Percentiles rank a stretch among this genome's conserved stretches.
Evolutionary conservation across 805 yeast genomes (phyloP).

Genomic region (Schizosaccharomyces octosporus): DNA sequence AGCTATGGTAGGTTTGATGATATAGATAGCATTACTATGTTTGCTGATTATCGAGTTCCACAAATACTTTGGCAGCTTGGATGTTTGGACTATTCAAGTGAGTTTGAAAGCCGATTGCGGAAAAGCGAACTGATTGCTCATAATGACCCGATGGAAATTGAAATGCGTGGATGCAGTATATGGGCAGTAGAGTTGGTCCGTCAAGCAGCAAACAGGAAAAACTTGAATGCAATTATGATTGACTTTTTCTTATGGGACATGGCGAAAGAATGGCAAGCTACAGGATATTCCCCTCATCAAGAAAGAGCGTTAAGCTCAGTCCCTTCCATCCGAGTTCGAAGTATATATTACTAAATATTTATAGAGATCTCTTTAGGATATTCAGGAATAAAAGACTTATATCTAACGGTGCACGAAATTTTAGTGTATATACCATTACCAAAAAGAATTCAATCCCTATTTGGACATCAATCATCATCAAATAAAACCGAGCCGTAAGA

Average conservation of each 20-base stretch:
- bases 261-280: slow-evolving; percentile 17
- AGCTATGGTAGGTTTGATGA: slow-evolving; percentile 17
- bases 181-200: slow-evolving; percentile 18
- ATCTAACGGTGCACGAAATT: too few species aligned
- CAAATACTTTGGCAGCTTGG: slow-evolving; percentile 18
- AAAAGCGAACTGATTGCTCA: slow-evolving; percentile 9
- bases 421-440: too few species aligned
- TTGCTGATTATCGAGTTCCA: slow-evolving; percentile 24
- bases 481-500: background rate
- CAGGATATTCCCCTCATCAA: background rate
- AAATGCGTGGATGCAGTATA: slow-evolving; percentile 20
- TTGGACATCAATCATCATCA: background rate
- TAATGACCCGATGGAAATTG: slow-evolving; percentile 17
- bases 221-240: slow-evolving; percentile 16
- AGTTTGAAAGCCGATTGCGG: slow-evolving; percentile 9
- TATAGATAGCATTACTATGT: slow-evolving; percentile 20
- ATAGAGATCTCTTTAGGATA: background rate
- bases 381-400: too few species aligned
- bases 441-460: too few species aligned
- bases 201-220: slow-evolving; percentile 7
- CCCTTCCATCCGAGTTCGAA: background rate
- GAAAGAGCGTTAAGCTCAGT: background rate
- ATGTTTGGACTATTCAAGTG: slow-evolving; percentile 14
- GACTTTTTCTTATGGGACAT: slow-evolving; percentile 24
- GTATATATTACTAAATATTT: background rate